These are phyloP conservation scores for Fusarium sp. DNA, from an alignment of 2,329 filamentous ascomycete genomes.

Conservation along the genomic window DNA sequence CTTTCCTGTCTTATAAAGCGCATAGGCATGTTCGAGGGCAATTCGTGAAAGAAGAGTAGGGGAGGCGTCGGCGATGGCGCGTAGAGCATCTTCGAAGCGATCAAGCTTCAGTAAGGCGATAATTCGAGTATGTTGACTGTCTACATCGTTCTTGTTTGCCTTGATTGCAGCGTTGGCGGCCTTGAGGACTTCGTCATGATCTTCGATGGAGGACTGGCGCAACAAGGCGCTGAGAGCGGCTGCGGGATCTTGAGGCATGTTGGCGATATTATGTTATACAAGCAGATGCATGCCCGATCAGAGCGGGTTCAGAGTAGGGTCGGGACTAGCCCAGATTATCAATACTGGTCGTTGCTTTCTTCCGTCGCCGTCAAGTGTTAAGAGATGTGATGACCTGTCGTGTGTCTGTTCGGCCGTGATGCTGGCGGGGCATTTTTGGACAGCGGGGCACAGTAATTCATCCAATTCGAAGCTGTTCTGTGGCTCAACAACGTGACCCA, in stretches of 20 bases:
- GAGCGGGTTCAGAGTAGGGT: neutral
- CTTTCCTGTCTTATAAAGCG: slow-evolving; percentile 83
- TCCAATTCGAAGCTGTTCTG: slow-evolving; percentile 31
- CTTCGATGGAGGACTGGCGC: slow-evolving; percentile 68
- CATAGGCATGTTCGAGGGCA: slow-evolving; percentile 79
- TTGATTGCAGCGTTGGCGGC: slow-evolving; percentile 72
- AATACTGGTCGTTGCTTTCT: neutral
- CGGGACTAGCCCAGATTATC: neutral
- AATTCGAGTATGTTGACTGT: slow-evolving; percentile 76
- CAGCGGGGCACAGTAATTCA: slow-evolving; percentile 47
- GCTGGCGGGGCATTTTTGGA: slow-evolving; percentile 50
- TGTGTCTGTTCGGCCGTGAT: slow-evolving; percentile 36
- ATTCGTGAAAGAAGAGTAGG: slow-evolving; percentile 71
- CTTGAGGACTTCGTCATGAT: slow-evolving; percentile 80
- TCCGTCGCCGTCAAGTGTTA: slow-evolving; percentile 19
- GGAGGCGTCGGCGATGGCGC: slow-evolving; percentile 73
- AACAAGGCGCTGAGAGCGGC: slow-evolving; percentile 67
- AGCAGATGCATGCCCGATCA: slow-evolving; percentile 44
- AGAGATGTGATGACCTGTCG: slow-evolving; percentile 32
- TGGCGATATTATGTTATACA: slow-evolving; percentile 33
- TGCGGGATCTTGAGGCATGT: slow-evolving; percentile 61
- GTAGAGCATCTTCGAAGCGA: slow-evolving; percentile 81
- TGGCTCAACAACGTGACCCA: slow-evolving; percentile 11
- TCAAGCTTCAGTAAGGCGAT: slow-evolving; percentile 85
- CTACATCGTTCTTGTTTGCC: slow-evolving; percentile 67